Conservation (phyloP, 176 grass and related monocot species). For the Carex kokanica region DNA sequence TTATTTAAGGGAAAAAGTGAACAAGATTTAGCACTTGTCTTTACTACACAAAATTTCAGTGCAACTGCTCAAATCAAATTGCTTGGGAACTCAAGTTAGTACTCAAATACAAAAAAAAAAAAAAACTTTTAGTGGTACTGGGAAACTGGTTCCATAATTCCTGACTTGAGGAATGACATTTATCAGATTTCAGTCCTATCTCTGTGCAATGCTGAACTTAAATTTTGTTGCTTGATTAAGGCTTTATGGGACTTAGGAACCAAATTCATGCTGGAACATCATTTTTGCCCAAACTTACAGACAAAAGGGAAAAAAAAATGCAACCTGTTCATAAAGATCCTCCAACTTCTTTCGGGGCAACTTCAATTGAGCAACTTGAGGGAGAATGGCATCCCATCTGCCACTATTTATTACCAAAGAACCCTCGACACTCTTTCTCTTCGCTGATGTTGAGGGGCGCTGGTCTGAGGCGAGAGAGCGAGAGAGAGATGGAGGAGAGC, state of each 20-base stretch:
- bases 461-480: too few relatives aligned
- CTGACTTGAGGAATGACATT: not conserved
- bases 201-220: not conserved
- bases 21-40: not conserved
- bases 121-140: not conserved
- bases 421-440: too few relatives aligned
- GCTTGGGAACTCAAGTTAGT: not conserved
- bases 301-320: too few relatives aligned
- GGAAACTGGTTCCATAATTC: not conserved
- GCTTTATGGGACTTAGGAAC: not conserved
- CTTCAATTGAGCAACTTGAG: conserved; percentile 89
- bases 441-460: too few relatives aligned
- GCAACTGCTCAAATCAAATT: not conserved
- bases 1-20: not conserved
- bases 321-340: conserved; percentile 86
- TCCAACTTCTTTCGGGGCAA: conserved; percentile 83
- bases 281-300: not conserved
- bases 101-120: not conserved
- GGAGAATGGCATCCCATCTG: conserved; percentile 89
- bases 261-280: not conserved
- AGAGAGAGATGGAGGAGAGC: too few relatives aligned
- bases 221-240: not conserved
- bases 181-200: not conserved
- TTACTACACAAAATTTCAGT: not conserved
- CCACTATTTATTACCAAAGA: conserved; percentile 86